Evolutionary conservation across 768 basidiomycete species (phyloP).

Genomic region (Tylopilus plumbeoviolaceoides): DNA sequence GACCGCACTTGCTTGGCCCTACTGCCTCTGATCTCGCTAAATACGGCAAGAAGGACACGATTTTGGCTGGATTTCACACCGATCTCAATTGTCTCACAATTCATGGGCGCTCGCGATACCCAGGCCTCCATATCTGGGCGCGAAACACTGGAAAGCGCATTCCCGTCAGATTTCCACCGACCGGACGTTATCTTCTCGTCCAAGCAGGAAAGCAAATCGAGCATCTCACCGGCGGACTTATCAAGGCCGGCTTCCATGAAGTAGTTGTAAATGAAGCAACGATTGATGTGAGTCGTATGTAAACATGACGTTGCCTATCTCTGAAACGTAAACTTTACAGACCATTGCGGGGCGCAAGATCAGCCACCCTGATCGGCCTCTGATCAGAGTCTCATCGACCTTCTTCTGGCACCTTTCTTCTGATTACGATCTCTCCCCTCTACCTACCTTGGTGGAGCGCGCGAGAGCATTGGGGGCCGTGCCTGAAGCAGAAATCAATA

Average conservation of each 20-base stretch:
- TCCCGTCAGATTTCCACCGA: slow-evolving; percentile 78
- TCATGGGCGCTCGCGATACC: slow-evolving; percentile 81
- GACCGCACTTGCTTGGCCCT: slow-evolving; percentile 87
- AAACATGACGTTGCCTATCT: not conserved
- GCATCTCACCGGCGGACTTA: slow-evolving; percentile 75
- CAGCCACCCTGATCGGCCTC: slow-evolving; percentile 68
- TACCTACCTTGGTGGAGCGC: slow-evolving; percentile 48
- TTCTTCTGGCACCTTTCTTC: slow-evolving; percentile 95
- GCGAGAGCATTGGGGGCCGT: slow-evolving; percentile 45
- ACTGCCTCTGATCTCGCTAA: slow-evolving; percentile 87
- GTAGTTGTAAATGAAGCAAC: slow-evolving; percentile 88
- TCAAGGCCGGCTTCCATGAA: slow-evolving; percentile 93
- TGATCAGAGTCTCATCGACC: slow-evolving; percentile 93
- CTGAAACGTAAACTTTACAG: slow-evolving; percentile 32
- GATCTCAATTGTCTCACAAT: slow-evolving; percentile 95
- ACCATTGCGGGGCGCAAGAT: slow-evolving; percentile 57
- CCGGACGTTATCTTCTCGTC: slow-evolving; percentile 78
- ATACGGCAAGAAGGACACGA: slow-evolving; percentile 74
- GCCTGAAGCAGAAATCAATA: slow-evolving; percentile 21
- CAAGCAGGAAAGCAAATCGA: slow-evolving; percentile 97
- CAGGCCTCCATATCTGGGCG: slow-evolving; percentile 92
- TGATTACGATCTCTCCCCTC: slow-evolving; percentile 70
- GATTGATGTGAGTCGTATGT: slow-evolving; percentile 46
- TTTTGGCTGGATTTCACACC: slow-evolving; percentile 91
- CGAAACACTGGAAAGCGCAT: slow-evolving; percentile 91